Conservation (phyloP, 441 rosid genomes). For the Lepidium campestre region DNA sequence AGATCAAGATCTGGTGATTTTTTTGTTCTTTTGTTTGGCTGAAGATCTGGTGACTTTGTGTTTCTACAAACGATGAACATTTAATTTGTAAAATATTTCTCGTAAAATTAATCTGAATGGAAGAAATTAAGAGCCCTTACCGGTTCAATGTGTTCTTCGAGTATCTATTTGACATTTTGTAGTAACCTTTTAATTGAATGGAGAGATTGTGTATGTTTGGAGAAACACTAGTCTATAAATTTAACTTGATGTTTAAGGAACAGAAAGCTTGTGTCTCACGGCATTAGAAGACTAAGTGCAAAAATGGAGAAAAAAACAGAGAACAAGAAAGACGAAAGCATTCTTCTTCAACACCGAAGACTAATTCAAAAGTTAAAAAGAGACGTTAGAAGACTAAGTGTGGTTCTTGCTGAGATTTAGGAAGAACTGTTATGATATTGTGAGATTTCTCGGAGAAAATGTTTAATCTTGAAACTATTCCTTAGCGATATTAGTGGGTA, state of each 20-base stretch:
- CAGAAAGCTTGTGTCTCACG: neutral
- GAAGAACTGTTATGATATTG: slow-evolving; percentile 17
- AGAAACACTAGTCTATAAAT: neutral
- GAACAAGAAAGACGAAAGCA: neutral
- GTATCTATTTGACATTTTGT: slow-evolving; percentile 31
- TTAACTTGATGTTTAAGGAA: neutral
- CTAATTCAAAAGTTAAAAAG: slow-evolving; percentile 6
- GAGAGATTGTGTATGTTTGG: neutral
- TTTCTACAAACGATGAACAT: slow-evolving; percentile 33
- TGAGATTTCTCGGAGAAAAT: slow-evolving; percentile 8
- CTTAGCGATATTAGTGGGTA: neutral
- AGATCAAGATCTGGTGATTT: slow-evolving; percentile 38
- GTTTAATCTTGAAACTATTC: neutral
- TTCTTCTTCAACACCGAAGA: slow-evolving; percentile 6
- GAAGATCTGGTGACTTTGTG: slow-evolving; percentile 36
- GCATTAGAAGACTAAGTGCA: neutral
- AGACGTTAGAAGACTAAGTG: slow-evolving; percentile 18
- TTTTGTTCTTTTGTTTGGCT: no score
- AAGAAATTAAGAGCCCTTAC: slow-evolving; percentile 23
- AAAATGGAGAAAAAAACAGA: slow-evolving; percentile 9
- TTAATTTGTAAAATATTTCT: neutral
- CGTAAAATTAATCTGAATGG: neutral
- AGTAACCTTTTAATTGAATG: neutral
- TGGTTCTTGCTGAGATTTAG: slow-evolving; percentile 18
- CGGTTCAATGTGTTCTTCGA: neutral